Conservation (phyloP, 495 filamentous ascomycete species). For the Penicillium parvum region DNA sequence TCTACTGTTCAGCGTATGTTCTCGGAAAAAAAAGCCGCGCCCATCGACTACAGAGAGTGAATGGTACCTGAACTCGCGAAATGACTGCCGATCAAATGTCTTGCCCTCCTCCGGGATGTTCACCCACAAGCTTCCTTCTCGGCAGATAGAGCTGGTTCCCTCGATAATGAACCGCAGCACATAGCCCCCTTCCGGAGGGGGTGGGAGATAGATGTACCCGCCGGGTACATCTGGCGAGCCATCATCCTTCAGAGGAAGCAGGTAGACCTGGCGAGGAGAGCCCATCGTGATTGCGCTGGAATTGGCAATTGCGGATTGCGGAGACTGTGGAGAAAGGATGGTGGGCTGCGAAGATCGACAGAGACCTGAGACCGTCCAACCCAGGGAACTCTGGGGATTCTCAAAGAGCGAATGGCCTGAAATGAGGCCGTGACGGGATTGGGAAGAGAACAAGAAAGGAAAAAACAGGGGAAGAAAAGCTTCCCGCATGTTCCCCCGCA, state of each 20-base stretch:
- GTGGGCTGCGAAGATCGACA: neutral
- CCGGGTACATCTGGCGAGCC: constrained; percentile 87
- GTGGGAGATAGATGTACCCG: constrained; percentile 85
- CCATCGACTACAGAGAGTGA: neutral
- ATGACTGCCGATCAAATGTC: constrained; percentile 69
- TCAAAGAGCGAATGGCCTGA: constrained; percentile 14
- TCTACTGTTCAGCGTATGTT: constrained; percentile 21
- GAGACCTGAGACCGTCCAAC: constrained; percentile 1
- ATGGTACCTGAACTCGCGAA: constrained; percentile 77
- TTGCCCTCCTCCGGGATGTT: constrained; percentile 79
- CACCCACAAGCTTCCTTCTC: constrained; percentile 89
- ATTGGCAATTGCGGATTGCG: neutral
- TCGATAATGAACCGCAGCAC: constrained; percentile 88
- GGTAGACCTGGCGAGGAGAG: constrained; percentile 58
- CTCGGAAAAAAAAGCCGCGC: neutral
- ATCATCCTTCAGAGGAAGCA: constrained; percentile 84
- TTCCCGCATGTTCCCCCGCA: constrained; percentile 16
- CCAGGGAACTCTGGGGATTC: constrained; percentile 3
- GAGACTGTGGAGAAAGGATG: neutral
- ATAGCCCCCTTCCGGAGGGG: constrained; percentile 66
- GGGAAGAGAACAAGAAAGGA: constrained; percentile 4
- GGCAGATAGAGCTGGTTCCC: constrained; percentile 92
- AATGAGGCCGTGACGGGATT: constrained; percentile 2
- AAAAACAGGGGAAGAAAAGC: neutral
- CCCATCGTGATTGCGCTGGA: constrained; percentile 21